Conservation (phyloP, 805 yeast species). For the Yarrowia divulgata region DNA sequence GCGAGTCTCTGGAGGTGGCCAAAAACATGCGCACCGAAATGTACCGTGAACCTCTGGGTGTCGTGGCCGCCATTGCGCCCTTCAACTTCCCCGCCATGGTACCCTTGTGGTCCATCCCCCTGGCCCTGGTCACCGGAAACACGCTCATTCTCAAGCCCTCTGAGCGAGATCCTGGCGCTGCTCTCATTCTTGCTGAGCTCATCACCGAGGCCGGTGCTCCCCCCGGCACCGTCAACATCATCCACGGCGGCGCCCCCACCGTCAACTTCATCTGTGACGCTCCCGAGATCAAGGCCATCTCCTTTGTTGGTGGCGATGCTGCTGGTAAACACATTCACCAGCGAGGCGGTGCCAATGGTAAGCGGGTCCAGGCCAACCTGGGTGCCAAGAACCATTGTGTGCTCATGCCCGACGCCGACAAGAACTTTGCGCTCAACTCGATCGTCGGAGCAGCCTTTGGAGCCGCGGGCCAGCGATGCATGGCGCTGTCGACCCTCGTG, state of each 20-base stretch:
- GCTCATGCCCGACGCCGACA: constrained; percentile 75
- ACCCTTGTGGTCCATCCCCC: constrained; percentile 71
- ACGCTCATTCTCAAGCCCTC: constrained; percentile 73
- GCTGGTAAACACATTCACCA: constrained; percentile 78
- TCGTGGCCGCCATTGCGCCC: constrained; percentile 78
- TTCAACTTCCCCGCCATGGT: constrained; percentile 89
- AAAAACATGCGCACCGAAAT: constrained; percentile 78
- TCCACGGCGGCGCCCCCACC: constrained; percentile 76
- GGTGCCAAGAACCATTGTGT: constrained; percentile 83
- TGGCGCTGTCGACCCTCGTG: constrained; percentile 77
- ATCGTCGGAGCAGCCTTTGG: constrained; percentile 80
- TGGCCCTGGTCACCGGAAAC: constrained; percentile 73
- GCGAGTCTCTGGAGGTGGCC: constrained; percentile 69
- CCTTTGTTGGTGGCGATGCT: constrained; percentile 80
- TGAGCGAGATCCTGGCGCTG: constrained; percentile 84
- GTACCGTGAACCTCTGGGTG: constrained; percentile 75
- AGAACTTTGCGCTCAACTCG: constrained; percentile 66
- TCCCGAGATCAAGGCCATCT: constrained; percentile 76
- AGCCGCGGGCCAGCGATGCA: constrained; percentile 85
- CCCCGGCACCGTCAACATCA: constrained; percentile 71
- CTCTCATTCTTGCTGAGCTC: constrained; percentile 74
- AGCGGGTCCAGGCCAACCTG: constrained; percentile 77
- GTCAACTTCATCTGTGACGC: constrained; percentile 75
- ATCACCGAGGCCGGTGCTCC: constrained; percentile 79
- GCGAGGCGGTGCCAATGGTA: constrained; percentile 70